Evolutionary conservation across 148 eudicot genomes (phyloP).

Genomic region (Camellia sinensis): DNA sequence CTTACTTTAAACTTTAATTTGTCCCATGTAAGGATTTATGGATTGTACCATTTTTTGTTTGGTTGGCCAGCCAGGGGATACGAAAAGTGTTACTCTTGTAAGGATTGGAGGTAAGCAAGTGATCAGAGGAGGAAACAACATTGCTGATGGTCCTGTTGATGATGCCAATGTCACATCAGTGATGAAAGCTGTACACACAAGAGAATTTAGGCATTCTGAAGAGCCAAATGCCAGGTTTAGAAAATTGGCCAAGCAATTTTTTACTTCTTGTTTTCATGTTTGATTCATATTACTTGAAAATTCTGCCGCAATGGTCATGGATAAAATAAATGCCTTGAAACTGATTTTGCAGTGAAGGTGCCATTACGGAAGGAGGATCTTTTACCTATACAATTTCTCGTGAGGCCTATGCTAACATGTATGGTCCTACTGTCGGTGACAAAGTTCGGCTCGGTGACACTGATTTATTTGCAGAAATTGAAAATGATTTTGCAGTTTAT

Average conservation of each 20-base stretch:
- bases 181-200: slow-evolving; percentile 47
- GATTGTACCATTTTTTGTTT: slow-evolving; percentile 8
- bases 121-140: slow-evolving; percentile 80
- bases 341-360: slow-evolving; percentile 55
- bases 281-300: background rate
- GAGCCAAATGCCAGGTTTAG: slow-evolving; percentile 67
- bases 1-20: background rate
- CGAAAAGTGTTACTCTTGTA: slow-evolving; percentile 77
- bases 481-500: slow-evolving; percentile 70
- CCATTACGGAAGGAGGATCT: slow-evolving; percentile 52
- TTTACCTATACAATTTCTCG: slow-evolving; percentile 54
- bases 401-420: slow-evolving; percentile 85
- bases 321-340: slow-evolving; percentile 11
- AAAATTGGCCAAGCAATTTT: slow-evolving; percentile 13
- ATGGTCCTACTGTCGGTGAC: slow-evolving; percentile 94
- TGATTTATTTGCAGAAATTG: slow-evolving; percentile 83
- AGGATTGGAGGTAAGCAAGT: slow-evolving; percentile 71
- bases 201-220: slow-evolving; percentile 54
- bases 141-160: slow-evolving; percentile 68
- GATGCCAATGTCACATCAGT: slow-evolving; percentile 47
- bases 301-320: background rate
- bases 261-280: background rate
- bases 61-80: slow-evolving; percentile 83
- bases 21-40: background rate
- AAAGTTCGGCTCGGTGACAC: slow-evolving; percentile 94